A percentile compares a stretch with the other conserved stretches of the same genome.
Conservation (phyloP, 2,329 filamentous ascomycete species). For the Clarireedia paspali region DNA sequence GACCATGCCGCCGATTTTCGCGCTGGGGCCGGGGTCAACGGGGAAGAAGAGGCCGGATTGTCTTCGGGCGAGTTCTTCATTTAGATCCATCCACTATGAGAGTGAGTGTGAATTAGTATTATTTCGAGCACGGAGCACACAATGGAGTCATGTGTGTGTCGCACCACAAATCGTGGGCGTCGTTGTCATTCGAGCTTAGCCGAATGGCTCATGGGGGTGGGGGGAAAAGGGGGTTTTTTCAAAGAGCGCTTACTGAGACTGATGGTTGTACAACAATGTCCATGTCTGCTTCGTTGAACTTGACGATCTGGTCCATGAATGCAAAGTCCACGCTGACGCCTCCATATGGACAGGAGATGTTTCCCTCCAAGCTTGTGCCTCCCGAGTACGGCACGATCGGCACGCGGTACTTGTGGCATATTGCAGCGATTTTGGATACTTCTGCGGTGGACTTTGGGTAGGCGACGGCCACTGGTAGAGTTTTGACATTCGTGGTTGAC, state of each 20-base stretch:
- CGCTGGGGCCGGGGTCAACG: constrained; percentile 65
- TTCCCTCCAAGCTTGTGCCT: constrained; percentile 79
- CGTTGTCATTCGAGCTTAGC: no score
- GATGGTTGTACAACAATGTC: constrained; percentile 88
- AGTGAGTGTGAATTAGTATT: not conserved
- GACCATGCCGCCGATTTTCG: constrained; percentile 77
- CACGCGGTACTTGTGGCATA: constrained; percentile 72
- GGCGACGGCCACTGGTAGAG: constrained; percentile 54
- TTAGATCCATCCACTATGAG: constrained; percentile 71
- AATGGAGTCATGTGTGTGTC: not conserved
- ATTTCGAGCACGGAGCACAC: no score
- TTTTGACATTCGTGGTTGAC: constrained; percentile 54
- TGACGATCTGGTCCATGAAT: constrained; percentile 75
- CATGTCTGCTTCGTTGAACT: constrained; percentile 80
- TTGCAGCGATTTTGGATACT: constrained; percentile 51
- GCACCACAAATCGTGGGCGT: no score
- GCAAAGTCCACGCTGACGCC: constrained; percentile 87
- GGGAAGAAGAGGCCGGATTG: constrained; percentile 80
- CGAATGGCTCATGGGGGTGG: no score
- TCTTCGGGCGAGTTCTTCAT: constrained; percentile 60
- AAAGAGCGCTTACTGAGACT: constrained; percentile 42
- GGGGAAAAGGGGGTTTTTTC: not conserved
- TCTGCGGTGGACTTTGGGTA: constrained; percentile 55
- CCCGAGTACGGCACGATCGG: constrained; percentile 81
- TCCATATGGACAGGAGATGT: constrained; percentile 80